Base-by-base conservation (phyloP, 192 early-diverging fungal species). In the Coemansia sp. region DNA sequence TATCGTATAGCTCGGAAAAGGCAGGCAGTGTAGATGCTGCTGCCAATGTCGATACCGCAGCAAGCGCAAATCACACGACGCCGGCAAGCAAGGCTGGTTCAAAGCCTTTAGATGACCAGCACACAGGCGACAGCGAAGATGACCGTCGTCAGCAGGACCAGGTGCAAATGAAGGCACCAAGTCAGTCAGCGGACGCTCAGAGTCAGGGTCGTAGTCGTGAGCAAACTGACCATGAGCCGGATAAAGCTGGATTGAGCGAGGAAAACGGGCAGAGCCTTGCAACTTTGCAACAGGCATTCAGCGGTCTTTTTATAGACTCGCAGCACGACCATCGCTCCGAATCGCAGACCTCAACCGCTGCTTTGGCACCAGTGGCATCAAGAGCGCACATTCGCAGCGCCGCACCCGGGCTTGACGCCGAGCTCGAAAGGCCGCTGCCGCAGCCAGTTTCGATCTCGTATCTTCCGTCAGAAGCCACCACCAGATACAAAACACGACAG, bases 361-460 rank as follows among this genome's bases (percentile, higher is more conserved):
- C 45, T 48, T 15, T 48, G 45, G 45, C 45, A 48, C 45, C 45
- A 3, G 28, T 43, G 15, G 17, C 38, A 34, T n/a, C 58, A 9
- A 41, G 65, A 28, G n/a, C 51, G 32, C 67, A 78, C 35, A 60
- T 78, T 7, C 71, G 73, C 57, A 68, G 53, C 22, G 78, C 69
- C 3, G 78, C 72, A 0, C 61, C 72, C 1, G 69, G 73, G 14
- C 35, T 79, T 22, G 77, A 74, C 39, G 4, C 52, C 11, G 69
- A 65, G 55, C 43, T 33, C 20, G 72, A 73, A 65, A 71, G 65
- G 2, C 72, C 65, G 6, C 36, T 78, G 57, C 76, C 76, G 14
- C 66, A 41, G 53, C 76, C 76, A 43, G 64, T 73, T 7, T 39
- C 64, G n/a, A 73, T 68, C 34, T 62, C 70, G n/a, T 63, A 36